These are phyloP conservation scores for Amaranthus palmeri DNA, from an alignment of 148 eudicot species.

Conservation along the genomic window DNA sequence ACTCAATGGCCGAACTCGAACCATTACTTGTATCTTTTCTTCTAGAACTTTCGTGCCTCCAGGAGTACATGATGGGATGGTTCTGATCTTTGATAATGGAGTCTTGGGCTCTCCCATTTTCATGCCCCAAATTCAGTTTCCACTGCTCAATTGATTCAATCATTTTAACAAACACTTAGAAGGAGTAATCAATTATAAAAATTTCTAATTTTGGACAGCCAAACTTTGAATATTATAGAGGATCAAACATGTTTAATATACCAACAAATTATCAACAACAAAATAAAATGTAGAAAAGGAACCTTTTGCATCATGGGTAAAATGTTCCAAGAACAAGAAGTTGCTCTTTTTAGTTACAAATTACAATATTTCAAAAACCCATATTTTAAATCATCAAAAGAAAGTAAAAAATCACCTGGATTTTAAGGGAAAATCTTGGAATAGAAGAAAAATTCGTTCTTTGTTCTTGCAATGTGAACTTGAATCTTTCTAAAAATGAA, in stretches of 20 bases:
- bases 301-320: background rate
- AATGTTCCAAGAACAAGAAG: background rate
- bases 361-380: background rate
- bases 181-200: background rate
- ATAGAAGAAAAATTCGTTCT: background rate
- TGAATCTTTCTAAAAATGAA: background rate
- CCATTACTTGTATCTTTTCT: constrained; percentile 89
- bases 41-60: constrained; percentile 57
- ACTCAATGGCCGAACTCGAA: constrained; percentile 82
- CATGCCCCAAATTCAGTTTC: constrained; percentile 14
- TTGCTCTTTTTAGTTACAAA: constrained; percentile 11
- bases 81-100: constrained; percentile 65
- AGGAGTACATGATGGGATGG: constrained; percentile 50
- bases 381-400: constrained; percentile 1
- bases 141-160: constrained; percentile 12
- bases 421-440: background rate
- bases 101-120: constrained; percentile 44
- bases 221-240: background rate
- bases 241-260: background rate
- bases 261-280: background rate
- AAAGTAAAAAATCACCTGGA: constrained; percentile 6
- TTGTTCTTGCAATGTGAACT: constrained; percentile 9
- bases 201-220: background rate
- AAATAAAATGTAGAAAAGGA: background rate
- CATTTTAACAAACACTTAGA: constrained; percentile 18